Conservation (phyloP, 148 eudicot species). For the Vaccinium darrowii region DNA sequence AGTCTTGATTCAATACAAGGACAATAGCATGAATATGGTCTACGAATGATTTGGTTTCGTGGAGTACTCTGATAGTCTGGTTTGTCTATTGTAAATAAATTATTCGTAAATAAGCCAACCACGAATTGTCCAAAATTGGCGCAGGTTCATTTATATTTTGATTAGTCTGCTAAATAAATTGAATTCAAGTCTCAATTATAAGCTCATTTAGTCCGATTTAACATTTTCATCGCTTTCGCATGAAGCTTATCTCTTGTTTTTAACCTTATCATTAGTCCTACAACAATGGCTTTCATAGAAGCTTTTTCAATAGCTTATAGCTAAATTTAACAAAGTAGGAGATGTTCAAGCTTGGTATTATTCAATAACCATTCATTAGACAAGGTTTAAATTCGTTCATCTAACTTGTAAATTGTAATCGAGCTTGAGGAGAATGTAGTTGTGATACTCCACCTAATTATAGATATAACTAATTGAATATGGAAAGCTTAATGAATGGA, state of each 20-base stretch:
- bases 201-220: neutral
- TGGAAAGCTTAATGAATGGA: no score
- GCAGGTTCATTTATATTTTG: neutral
- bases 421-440: neutral
- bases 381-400: neutral
- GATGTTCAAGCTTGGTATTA: neutral
- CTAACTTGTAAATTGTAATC: neutral
- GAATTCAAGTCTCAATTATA: neutral
- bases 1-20: no score
- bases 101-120: neutral
- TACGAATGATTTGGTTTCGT: neutral
- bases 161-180: neutral
- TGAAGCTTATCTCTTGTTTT: neutral
- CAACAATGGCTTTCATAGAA: neutral
- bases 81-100: neutral
- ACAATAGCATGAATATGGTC: neutral
- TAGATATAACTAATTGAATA: neutral
- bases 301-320: neutral
- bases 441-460: constrained; percentile 1
- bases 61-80: neutral
- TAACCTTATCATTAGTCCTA: no score
- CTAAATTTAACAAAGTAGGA: neutral
- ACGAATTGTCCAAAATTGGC: no score
- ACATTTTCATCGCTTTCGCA: neutral
- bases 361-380: neutral